These are phyloP conservation scores for Teunomyces pallodes DNA, from an alignment of 805 yeast genomes.

Conservation along the genomic window DNA sequence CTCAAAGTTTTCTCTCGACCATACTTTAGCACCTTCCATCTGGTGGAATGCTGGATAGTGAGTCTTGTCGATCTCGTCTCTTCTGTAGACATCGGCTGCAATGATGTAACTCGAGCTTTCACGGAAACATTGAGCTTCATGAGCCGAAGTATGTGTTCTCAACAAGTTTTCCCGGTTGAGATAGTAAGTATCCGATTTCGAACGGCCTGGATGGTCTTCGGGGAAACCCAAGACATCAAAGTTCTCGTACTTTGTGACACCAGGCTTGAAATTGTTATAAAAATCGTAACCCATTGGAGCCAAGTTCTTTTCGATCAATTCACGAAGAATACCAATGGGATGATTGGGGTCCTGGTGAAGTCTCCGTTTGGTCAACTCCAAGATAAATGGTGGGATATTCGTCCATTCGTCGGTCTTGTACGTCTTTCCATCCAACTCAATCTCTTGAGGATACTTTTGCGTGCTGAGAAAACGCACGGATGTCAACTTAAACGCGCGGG, in stretches of 20 bases:
- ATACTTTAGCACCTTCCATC: slow-evolving; percentile 91
- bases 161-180: slow-evolving; percentile 68
- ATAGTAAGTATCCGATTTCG: slow-evolving; percentile 90
- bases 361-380: slow-evolving; percentile 65
- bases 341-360: slow-evolving; percentile 74
- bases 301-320: slow-evolving; percentile 69
- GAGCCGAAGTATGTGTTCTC: slow-evolving; percentile 96
- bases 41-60: slow-evolving; percentile 98
- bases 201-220: slow-evolving; percentile 87
- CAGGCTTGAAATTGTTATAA: slow-evolving; percentile 78
- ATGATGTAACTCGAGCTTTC: slow-evolving; percentile 84
- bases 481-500: neutral
- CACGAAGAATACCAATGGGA: slow-evolving; percentile 84
- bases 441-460: slow-evolving; percentile 22
- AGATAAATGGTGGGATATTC: slow-evolving; percentile 75
- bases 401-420: slow-evolving; percentile 76
- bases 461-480: neutral
- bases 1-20: slow-evolving; percentile 60
- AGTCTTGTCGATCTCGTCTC: slow-evolving; percentile 93
- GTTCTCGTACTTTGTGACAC: slow-evolving; percentile 77
- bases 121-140: slow-evolving; percentile 82
- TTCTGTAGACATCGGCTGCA: slow-evolving; percentile 92
- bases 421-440: slow-evolving; percentile 46
- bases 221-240: slow-evolving; percentile 94
- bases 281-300: slow-evolving; percentile 67